phyloP scores from a whole-genome alignment of 2,329 filamentous ascomycete species.

The Apiospora marii region DNA sequence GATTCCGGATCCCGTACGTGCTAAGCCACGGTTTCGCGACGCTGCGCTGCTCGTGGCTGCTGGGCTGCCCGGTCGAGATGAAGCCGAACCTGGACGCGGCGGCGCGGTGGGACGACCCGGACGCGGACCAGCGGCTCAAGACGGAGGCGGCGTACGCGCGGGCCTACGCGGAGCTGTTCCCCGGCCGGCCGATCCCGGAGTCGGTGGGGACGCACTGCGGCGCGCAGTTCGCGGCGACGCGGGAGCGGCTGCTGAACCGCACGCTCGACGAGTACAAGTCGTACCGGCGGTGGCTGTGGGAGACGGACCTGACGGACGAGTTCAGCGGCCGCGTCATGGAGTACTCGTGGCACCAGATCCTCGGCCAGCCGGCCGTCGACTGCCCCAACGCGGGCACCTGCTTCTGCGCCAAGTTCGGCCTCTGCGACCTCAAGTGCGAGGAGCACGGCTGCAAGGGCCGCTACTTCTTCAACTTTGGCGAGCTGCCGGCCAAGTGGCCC shows the following conservation, averaged over 20 bases:
- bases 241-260: conserved; percentile 50
- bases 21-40: conserved; percentile 57
- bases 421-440: conserved; percentile 48
- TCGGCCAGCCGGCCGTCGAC: conserved; percentile 49
- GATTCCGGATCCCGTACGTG: conserved; percentile 50
- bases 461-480: conserved; percentile 44
- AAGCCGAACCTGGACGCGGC: conserved; percentile 27
- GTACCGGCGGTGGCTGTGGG: conserved; percentile 58
- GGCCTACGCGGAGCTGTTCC: conserved; percentile 37
- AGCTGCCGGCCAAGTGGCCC: conserved; percentile 29
- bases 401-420: conserved; percentile 65
- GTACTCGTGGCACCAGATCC: conserved; percentile 58
- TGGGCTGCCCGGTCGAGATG: conserved; percentile 50
- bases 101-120: conserved; percentile 29
- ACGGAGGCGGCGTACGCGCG: conserved; percentile 35
- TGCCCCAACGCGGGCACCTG: conserved; percentile 61
- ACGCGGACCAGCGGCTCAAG: conserved; percentile 49
- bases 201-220: conserved; percentile 56
- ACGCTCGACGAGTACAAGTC: conserved; percentile 54
- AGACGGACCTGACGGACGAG: conserved; percentile 53
- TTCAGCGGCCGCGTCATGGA: conserved; percentile 61
- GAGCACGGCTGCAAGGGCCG: conserved; percentile 54
- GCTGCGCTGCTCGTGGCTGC: conserved; percentile 56
- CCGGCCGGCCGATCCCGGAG: conserved; percentile 42
- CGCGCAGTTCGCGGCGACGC: conserved; percentile 61